Evolutionary conservation across 2,329 filamentous ascomycete species (phyloP), one percentile per base, ranked within the genome.

Genomic region (Coniochaeta sp.): DNA sequence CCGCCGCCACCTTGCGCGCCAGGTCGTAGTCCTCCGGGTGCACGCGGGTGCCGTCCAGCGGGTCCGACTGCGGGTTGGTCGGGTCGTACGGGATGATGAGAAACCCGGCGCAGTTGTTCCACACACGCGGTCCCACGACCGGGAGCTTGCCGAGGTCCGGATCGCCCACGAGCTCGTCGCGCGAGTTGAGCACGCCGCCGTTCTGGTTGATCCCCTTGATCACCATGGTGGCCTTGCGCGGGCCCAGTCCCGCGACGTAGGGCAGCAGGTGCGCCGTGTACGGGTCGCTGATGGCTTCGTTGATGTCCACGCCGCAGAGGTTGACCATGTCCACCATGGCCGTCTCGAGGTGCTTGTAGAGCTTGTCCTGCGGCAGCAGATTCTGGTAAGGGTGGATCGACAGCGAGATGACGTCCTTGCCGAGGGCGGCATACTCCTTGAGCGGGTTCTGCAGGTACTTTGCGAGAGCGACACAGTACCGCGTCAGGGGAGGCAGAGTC

Each of bases 251-350:
- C 67, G 91, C 91, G 24, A 99, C 85, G 67, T 93, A 99, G 4
- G 93, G 93, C 40, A 99, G 80, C 1, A 99, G 82, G 65, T 93
- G 95, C 16, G 92, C 91, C 9, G 90, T 89, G 68, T 95, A 91
- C 1, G 86, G 71, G 72, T 97, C 91, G 47, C 81, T 82, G 60
- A 96, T 87, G 16, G 93, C 92, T 65, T 97, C 93, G 68, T 97
- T 96, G 70, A 99, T 89, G 68, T 98, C 91, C 40, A 99, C 91
- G 70, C 95, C 95, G 54, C 93, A 92, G 50, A 99, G 85, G 72
- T 99, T 99, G 66, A 99, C 95, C 83, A 96, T 96, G 71, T 99
- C 95, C 12, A 99, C 93, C 86, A 99, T 90, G 52, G 93, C 91
- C n/a, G 90, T 96, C 69, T 99, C 95, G 17, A 99, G 82, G 62